Conservation (phyloP, 257 asterid species). For the Ilex aquifolium region DNA sequence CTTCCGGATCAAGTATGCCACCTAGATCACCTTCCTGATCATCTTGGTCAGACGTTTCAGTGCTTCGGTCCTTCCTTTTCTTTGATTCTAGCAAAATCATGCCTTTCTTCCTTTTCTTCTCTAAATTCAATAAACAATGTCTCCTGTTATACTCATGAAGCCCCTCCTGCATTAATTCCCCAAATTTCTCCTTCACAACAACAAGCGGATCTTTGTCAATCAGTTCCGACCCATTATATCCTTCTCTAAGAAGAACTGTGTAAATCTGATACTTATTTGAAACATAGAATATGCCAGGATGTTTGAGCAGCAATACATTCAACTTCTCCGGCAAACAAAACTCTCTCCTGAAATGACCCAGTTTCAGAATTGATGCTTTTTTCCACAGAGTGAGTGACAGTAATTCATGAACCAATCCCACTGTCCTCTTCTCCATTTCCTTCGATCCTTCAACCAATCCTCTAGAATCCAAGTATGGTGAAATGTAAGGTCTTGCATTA, state of each 20-base stretch:
- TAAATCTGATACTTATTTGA: slow-evolving; percentile 67
- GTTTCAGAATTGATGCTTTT: slow-evolving; percentile 61
- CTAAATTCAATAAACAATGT: slow-evolving; percentile 59
- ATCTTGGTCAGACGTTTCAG: slow-evolving; percentile 20
- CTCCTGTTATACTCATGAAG: slow-evolving; percentile 73
- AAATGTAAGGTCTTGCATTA: slow-evolving; percentile 65
- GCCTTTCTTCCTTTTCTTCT: slow-evolving; percentile 66
- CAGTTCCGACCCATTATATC: slow-evolving; percentile 57
- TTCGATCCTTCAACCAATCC: slow-evolving; percentile 48
- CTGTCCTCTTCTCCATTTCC: slow-evolving; percentile 69
- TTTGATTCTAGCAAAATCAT: slow-evolving; percentile 24
- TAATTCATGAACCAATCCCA: slow-evolving; percentile 69
- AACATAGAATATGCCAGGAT: slow-evolving; percentile 84
- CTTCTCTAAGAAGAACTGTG: slow-evolving; percentile 80
- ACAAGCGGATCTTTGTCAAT: slow-evolving; percentile 77
- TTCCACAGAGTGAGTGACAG: slow-evolving; percentile 80
- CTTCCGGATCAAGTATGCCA: slow-evolving; percentile 84
- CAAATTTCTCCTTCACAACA: slow-evolving; percentile 78
- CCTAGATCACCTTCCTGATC: slow-evolving; percentile 58
- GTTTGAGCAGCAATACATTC: slow-evolving; percentile 66
- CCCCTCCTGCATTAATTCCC: slow-evolving; percentile 88
- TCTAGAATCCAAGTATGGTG: slow-evolving; percentile 47
- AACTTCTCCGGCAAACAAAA: slow-evolving; percentile 65
- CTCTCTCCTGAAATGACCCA: slow-evolving; percentile 72
- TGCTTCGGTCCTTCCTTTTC: slow-evolving; percentile 19